These are phyloP conservation scores for Steccherinum ochraceum DNA, from an alignment of 768 basidiomycete genomes.

Conservation along the genomic window DNA sequence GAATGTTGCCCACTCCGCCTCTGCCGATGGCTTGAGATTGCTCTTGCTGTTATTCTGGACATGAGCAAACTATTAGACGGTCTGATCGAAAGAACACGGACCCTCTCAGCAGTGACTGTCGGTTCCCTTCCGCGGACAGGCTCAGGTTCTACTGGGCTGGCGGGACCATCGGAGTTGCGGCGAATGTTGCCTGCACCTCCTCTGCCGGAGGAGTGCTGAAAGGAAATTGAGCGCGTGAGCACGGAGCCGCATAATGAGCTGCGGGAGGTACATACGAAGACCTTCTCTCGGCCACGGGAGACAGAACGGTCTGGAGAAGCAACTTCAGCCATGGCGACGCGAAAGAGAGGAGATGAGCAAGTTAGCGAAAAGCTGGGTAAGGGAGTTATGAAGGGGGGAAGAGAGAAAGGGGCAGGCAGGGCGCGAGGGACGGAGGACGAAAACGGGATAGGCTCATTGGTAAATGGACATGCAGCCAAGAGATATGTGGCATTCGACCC, in stretches of 20 bases:
- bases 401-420: neutral
- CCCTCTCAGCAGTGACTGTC: constrained; percentile 29
- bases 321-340: neutral
- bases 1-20: constrained; percentile 82
- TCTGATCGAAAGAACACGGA: constrained; percentile 15
- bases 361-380: no score
- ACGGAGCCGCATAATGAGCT: neutral
- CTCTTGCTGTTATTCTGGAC: neutral
- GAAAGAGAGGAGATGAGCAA: neutral
- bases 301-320: constrained; percentile 31
- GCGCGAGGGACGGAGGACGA: neutral
- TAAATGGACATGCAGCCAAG: no score
- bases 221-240: neutral
- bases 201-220: constrained; percentile 37
- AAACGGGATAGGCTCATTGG: neutral
- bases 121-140: constrained; percentile 4
- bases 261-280: constrained; percentile 37
- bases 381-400: no score
- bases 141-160: constrained; percentile 30
- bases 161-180: constrained; percentile 33
- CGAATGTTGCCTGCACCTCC: constrained; percentile 69
- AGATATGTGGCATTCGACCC: no score
- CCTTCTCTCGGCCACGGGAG: constrained; percentile 49
- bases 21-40: constrained; percentile 54
- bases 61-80: constrained; percentile 7